Evolutionary conservation across 805 yeast genomes (phyloP).

Genomic region (Candida montana): DNA sequence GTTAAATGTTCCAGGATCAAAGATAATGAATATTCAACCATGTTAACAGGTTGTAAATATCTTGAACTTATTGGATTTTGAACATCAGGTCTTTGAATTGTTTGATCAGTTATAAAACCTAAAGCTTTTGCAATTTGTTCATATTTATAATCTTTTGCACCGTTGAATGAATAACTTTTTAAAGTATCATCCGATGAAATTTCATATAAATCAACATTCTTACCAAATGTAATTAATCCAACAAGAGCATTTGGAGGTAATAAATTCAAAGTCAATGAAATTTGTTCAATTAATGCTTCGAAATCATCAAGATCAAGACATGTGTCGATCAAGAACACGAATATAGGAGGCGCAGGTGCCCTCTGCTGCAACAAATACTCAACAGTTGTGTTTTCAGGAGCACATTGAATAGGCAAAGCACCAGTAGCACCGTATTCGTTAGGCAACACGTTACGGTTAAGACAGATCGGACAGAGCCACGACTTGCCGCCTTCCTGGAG

Average conservation of each 20-base stretch:
- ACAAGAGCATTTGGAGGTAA: conserved; percentile 52
- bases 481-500: conserved; percentile 25
- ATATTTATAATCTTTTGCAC: conserved; percentile 43
- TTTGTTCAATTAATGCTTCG: conserved; percentile 44
- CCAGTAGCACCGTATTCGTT: conserved; percentile 26
- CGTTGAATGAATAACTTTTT: conserved; percentile 46
- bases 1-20: conserved; percentile 43
- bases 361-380: conserved; percentile 39
- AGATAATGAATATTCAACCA: conserved; percentile 44
- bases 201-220: conserved; percentile 54
- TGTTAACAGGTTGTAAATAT: conserved; percentile 17
- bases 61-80: conserved; percentile 5
- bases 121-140: conserved; percentile 42
- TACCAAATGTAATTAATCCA: conserved; percentile 56
- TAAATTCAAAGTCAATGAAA: conserved; percentile 38
- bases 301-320: conserved; percentile 49
- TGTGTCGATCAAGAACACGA: conserved; percentile 52
- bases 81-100: conserved; percentile 8
- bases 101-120: conserved; percentile 37
- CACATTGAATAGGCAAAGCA: conserved; percentile 10
- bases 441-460: conserved; percentile 39
- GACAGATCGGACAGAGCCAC: conserved; percentile 59
- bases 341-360: conserved; percentile 36
- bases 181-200: conserved; percentile 31
- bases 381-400: conserved; percentile 34